Conservation (phyloP, 805 yeast genomes). For the Barnettozyma sp. region DNA sequence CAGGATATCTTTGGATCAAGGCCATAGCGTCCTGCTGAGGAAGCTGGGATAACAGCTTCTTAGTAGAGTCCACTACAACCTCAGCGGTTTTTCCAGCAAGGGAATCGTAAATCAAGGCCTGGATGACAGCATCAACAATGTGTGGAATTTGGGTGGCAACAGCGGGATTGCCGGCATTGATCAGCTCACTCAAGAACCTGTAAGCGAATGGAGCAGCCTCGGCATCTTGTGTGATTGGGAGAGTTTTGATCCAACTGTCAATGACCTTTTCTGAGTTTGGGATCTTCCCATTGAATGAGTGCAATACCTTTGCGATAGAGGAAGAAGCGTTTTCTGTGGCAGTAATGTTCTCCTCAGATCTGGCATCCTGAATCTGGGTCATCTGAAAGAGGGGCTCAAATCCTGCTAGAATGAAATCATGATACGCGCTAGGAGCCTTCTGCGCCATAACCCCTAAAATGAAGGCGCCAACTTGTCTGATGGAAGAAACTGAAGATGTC, state of each 20-base stretch:
- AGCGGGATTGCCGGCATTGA: conserved; percentile 57
- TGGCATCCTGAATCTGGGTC: conserved; percentile 70
- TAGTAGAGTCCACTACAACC: conserved; percentile 53
- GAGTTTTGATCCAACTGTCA: conserved; percentile 69
- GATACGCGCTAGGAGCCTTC: conserved; percentile 59
- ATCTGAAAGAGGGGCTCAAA: conserved; percentile 69
- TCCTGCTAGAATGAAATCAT: conserved; percentile 59
- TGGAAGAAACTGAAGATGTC: conserved; percentile 55
- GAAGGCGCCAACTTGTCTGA: conserved; percentile 84
- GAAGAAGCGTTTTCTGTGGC: conserved; percentile 85
- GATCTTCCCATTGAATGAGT: conserved; percentile 48
- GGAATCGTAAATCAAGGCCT: conserved; percentile 63
- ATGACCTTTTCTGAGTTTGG: conserved; percentile 59
- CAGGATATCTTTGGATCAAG: conserved; percentile 54
- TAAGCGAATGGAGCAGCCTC: conserved; percentile 86
- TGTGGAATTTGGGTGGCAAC: conserved; percentile 48
- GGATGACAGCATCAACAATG: conserved; percentile 62
- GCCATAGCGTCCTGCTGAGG: conserved; percentile 67
- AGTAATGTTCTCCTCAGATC: conserved; percentile 72
- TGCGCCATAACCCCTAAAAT: conserved; percentile 84
- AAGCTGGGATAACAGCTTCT: conserved; percentile 52
- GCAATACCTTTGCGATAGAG: conserved; percentile 79
- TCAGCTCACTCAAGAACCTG: conserved; percentile 63
- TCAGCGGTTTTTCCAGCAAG: conserved; percentile 69
- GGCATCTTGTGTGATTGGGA: conserved; percentile 79